These are phyloP conservation scores for Aspergillus jensenii DNA, from an alignment of 2,329 filamentous ascomycete species.

Conservation along the genomic window DNA sequence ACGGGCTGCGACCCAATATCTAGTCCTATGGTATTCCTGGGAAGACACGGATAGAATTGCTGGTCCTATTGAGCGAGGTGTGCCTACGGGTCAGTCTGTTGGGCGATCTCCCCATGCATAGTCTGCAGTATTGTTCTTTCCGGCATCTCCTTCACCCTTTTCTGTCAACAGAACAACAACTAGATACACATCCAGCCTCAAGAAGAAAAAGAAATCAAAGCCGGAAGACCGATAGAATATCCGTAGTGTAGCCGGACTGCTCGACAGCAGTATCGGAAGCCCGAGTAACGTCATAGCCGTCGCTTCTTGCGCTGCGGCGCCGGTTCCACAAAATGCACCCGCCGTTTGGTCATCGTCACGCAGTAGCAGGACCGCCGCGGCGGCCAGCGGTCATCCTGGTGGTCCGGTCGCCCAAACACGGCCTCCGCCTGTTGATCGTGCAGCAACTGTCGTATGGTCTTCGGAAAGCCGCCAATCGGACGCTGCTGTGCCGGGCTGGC, in stretches of 20 bases:
- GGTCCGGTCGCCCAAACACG: constrained; percentile 18
- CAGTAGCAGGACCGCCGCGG: constrained; percentile 16
- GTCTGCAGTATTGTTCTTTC: background rate
- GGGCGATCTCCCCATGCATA: background rate
- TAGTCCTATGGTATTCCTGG: constrained; percentile 9
- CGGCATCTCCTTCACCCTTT: background rate
- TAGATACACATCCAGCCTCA: background rate
- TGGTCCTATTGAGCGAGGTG: background rate
- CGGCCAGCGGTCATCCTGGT: constrained; percentile 15
- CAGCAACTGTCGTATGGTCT: constrained; percentile 12
- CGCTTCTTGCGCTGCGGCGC: constrained; percentile 4
- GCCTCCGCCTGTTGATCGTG: constrained; percentile 14
- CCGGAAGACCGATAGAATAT: background rate
- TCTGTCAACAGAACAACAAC: background rate
- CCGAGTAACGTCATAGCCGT: constrained; percentile 3
- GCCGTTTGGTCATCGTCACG: constrained; percentile 4
- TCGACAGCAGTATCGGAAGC: background rate
- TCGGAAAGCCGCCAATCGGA: constrained; percentile 18
- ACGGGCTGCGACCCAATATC: constrained; percentile 1
- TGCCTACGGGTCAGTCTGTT: background rate
- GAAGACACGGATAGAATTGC: constrained; percentile 1
- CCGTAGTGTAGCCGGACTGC: background rate
- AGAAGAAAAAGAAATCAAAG: background rate
- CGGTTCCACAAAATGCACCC: constrained; percentile 15
- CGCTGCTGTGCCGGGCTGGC: background rate